Evolutionary conservation across 2,329 filamentous ascomycete genomes (phyloP).

Genomic region (Graphilbum sp.): DNA sequence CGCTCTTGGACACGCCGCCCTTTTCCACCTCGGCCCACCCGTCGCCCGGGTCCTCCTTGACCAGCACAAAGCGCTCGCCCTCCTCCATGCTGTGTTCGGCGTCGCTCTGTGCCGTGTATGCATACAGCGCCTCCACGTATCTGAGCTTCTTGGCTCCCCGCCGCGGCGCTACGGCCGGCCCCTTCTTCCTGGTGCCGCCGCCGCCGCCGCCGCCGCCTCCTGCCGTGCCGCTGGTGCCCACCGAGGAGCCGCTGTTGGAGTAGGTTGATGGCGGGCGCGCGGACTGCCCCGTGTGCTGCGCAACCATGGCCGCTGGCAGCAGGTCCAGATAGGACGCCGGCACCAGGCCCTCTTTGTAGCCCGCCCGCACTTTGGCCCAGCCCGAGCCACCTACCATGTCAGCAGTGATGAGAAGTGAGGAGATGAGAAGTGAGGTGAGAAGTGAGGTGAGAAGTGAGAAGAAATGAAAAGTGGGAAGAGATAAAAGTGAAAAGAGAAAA

Average conservation of each 20-base stretch:
- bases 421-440: background rate
- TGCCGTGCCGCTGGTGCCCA: conserved; percentile 21
- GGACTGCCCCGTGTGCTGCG: conserved; percentile 28
- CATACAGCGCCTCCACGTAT: conserved; percentile 86
- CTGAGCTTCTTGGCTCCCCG: conserved; percentile 85
- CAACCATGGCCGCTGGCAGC: conserved; percentile 27
- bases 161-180: conserved; percentile 77
- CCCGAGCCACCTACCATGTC: conserved; percentile 61
- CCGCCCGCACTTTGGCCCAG: conserved; percentile 72
- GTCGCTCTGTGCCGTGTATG: conserved; percentile 74
- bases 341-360: conserved; percentile 67
- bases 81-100: conserved; percentile 80
- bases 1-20: conserved; percentile 70
- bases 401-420: background rate
- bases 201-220: conserved; percentile 13
- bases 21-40: conserved; percentile 97
- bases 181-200: conserved; percentile 54
- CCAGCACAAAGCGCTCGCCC: conserved; percentile 80
- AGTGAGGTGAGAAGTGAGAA: background rate
- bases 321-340: conserved; percentile 74
- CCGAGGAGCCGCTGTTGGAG: conserved; percentile 59
- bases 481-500: background rate
- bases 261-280: conserved; percentile 58
- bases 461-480: background rate
- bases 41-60: conserved; percentile 77